Percentiles rank a stretch among this genome's conserved stretches.
phyloP scores from a whole-genome alignment of 116 monocot species.

The Posidonia oceanica region DNA sequence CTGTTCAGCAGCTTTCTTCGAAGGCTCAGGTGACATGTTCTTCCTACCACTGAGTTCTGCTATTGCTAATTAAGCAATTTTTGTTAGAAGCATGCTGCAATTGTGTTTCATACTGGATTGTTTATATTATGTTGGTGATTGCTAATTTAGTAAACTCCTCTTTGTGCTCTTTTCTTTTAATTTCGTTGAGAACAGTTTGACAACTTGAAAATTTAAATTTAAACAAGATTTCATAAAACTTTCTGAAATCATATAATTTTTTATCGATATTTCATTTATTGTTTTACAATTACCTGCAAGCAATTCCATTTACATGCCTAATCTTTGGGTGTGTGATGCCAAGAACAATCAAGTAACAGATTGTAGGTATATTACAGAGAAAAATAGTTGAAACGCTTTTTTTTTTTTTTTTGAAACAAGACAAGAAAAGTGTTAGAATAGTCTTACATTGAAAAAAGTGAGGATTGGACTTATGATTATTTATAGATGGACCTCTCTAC shows the following conservation, averaged over 20 bases:
- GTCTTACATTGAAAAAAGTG: too few species aligned
- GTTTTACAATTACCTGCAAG: too few species aligned
- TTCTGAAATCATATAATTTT: background rate
- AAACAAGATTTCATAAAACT: background rate
- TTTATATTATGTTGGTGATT: background rate
- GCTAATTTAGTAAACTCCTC: background rate
- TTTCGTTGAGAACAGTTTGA: background rate
- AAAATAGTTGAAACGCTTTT: too few species aligned
- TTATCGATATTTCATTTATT: too few species aligned
- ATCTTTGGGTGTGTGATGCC: too few species aligned
- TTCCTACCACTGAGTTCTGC: background rate
- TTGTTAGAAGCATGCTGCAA: background rate
- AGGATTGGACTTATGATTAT: too few species aligned
- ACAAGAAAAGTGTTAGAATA: too few species aligned
- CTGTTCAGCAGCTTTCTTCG: conserved; percentile 37
- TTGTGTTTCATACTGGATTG: background rate
- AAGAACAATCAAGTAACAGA: too few species aligned
- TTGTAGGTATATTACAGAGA: too few species aligned
- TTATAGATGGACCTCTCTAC: too few species aligned
- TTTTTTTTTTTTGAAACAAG: too few species aligned
- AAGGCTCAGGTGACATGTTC: conserved; percentile 52
- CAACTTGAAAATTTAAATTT: background rate
- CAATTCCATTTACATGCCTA: too few species aligned
- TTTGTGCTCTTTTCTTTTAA: background rate
- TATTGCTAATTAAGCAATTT: background rate